Evolutionary conservation across 1,284 basidiomycete species (phyloP), one percentile per base, ranked within the genome.

Genomic region (Gymnopus androsaceus): DNA sequence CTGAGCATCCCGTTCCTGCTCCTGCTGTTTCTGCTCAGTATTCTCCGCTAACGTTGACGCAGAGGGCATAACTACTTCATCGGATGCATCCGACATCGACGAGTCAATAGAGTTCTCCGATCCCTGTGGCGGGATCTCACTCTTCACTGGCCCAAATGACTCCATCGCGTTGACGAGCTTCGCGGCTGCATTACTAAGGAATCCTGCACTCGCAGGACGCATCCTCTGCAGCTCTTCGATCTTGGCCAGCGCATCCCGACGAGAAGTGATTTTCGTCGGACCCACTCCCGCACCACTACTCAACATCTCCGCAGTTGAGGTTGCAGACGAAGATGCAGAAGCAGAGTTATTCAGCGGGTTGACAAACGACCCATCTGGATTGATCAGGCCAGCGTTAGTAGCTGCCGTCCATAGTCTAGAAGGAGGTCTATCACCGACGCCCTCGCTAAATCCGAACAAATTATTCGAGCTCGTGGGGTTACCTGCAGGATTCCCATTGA

Each of bases 221-320:
- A 71, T 69, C 54, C 77, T 69, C 61, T 77, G 71, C 49, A 82
- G 69, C 64, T 82, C 79, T 59, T 78, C 77, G 55, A 82, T 78
- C 62, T 76, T 71, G 54, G 74, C 75, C n/a, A 82, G 68, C 17
- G 78, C 74, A 52, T 82, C 80, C 63, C 76, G 75, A 8, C 79
- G 66, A 30, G 62, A 60, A 1, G 55, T 59, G 8, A 61, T 58
- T 52, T 58, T 56, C 23, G 57, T 50, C 19, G 54, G 54, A 33
- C 40, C 54, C 17, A 47, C 34, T 12, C 23, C 25, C 2, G 23
- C 25, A n/a, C 49, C 41, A 17, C 34, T 42, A 21, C 41, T 36
- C 49, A 31, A 44, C 9, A 15, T 19, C 31, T 45, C 41, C n/a
- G 37, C 6, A 17, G n/a, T n/a, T 31, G 17, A 28, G 11, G 40